Conservation (phyloP, 257 asterid species). For the Fraxinus pennsylvanica region DNA sequence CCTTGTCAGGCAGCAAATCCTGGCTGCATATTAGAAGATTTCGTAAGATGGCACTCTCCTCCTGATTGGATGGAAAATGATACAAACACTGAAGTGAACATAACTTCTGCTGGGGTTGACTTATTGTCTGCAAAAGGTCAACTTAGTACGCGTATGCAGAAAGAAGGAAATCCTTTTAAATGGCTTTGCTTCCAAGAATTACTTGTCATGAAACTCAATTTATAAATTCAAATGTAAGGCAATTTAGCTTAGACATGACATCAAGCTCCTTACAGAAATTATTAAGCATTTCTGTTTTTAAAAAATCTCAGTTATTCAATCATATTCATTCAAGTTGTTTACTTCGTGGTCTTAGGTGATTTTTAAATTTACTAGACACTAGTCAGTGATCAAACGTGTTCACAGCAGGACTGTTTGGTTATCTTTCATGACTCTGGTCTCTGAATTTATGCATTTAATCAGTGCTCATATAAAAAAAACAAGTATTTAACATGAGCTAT, state of each 20-base stretch:
- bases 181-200: not conserved
- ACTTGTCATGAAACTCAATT: not conserved
- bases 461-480: too few relatives aligned
- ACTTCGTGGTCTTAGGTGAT: too few relatives aligned
- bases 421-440: too few relatives aligned
- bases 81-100: conserved; percentile 39
- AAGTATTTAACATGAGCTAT: too few relatives aligned
- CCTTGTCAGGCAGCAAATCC: conserved; percentile 95
- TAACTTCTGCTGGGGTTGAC: conserved; percentile 44
- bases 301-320: too few relatives aligned
- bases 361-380: too few relatives aligned
- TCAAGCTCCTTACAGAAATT: not conserved
- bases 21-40: conserved; percentile 93
- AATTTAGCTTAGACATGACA: not conserved
- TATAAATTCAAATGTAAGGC: not conserved
- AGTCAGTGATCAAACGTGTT: too few relatives aligned
- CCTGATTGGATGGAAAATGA: conserved; percentile 93
- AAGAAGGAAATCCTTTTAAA: conserved; percentile 59
- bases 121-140: conserved; percentile 66
- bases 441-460: too few relatives aligned
- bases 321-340: too few relatives aligned
- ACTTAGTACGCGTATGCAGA: conserved; percentile 94
- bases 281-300: too few relatives aligned
- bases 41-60: conserved; percentile 98
- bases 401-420: too few relatives aligned